Evolutionary conservation across 108 stramenopile species (phyloP).

Genomic region (Schizochytrium sp.): DNA sequence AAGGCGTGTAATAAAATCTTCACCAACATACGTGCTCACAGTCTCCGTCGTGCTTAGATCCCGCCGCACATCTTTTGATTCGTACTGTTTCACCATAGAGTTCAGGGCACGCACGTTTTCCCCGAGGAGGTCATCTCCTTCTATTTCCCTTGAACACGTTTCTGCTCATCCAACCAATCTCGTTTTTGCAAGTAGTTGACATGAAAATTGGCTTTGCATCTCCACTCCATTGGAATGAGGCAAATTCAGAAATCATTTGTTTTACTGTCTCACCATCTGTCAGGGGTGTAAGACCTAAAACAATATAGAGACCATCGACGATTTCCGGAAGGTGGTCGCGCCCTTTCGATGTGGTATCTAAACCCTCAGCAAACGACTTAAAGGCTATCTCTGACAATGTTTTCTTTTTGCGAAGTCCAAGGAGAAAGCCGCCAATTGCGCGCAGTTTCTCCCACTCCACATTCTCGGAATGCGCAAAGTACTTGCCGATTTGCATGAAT

Average conservation of each 20-base stretch:
- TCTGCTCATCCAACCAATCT: slow-evolving; percentile 49
- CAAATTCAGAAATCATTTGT: slow-evolving; percentile 28
- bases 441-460: slow-evolving; percentile 32
- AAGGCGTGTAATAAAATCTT: neutral
- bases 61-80: neutral
- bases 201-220: neutral
- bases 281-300: slow-evolving; percentile 13
- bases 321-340: slow-evolving; percentile 38
- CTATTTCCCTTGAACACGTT: neutral
- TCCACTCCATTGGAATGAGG: slow-evolving; percentile 47
- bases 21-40: neutral
- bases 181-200: neutral
- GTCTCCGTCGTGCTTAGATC: neutral
- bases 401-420: slow-evolving; percentile 36
- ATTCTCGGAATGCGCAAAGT: neutral
- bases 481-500: neutral
- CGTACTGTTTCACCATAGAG: neutral
- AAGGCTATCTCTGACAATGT: neutral
- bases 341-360: slow-evolving; percentile 1
- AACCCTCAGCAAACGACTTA: neutral
- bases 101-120: neutral
- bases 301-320: slow-evolving; percentile 49
- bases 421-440: neutral
- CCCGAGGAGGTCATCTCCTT: neutral
- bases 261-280: slow-evolving; percentile 55